These are phyloP conservation scores for Sporothrix mexicana DNA, from an alignment of 2,329 filamentous ascomycete genomes.

Conservation along the genomic window DNA sequence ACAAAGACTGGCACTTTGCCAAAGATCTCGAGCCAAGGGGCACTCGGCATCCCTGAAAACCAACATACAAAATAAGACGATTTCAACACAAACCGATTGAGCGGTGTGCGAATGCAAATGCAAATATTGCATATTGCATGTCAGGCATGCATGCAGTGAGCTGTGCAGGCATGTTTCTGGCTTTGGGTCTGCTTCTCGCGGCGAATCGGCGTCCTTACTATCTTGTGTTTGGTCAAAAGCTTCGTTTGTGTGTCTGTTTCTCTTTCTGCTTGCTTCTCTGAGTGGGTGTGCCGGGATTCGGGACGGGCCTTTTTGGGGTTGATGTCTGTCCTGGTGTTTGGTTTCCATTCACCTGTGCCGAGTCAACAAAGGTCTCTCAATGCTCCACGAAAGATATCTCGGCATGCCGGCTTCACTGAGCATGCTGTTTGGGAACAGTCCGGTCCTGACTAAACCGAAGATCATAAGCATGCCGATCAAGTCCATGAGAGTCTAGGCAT, in stretches of 20 bases:
- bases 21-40: slow-evolving; percentile 66
- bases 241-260: not conserved
- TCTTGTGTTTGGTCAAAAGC: not conserved
- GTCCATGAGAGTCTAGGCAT: too few relatives aligned
- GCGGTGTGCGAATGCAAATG: slow-evolving; percentile 19
- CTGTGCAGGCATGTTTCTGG: not conserved
- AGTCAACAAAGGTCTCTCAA: not conserved
- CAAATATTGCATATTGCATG: slow-evolving; percentile 9
- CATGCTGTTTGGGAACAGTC: too few relatives aligned
- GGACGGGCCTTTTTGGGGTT: slow-evolving; percentile 8
- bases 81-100: not conserved
- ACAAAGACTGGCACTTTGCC: slow-evolving; percentile 94
- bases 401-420: not conserved
- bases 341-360: not conserved
- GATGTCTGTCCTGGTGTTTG: not conserved
- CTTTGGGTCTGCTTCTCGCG: not conserved
- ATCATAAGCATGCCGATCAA: too few relatives aligned
- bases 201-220: not conserved
- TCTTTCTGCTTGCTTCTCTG: not conserved
- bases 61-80: not conserved
- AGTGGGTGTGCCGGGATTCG: not conserved
- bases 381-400: too few relatives aligned
- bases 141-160: slow-evolving; percentile 24
- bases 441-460: too few relatives aligned
- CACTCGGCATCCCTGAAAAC: not conserved